Base-by-base conservation (phyloP, 2,329 filamentous ascomycete species). In the Colletotrichum plurivorum region DNA sequence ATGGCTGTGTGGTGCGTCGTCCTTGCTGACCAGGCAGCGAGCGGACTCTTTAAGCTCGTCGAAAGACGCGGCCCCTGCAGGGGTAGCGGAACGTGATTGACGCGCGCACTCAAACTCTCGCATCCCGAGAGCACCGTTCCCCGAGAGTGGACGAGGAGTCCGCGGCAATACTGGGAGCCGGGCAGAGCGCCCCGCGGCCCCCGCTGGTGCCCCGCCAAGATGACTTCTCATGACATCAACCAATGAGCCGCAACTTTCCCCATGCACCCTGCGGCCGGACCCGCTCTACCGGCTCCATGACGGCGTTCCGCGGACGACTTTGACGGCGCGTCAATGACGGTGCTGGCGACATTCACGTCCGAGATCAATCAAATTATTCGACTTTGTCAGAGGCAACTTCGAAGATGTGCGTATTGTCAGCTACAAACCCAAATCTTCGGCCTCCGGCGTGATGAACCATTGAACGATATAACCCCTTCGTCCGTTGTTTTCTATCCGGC, bases 71-170 rank as follows among this genome's bases (percentile, higher is more conserved):
- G 46, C 46, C n/a, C 46, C 36, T 56, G 36, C 53, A 45, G 39
- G 36, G 9, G 39, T 45, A n/a, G 45, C 45, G 45, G 18, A 20
- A 41, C 27, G 31, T 13, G 5, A n/a, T 22, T n/a, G 18, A 13
- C 6, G 22, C 31, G 31, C 31, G 31, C 31, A 36, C 31, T 6
- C 12, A 15, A 43, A 46, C 4, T 16, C 27, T 52, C 66, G 66
- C 49, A 45, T n/a, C 62, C 67, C 67, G 67, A 66, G 51, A 31
- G 22, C 49, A 55, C 62, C 67, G 67, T n/a, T 12, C 31, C 52
- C 62, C 62, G 62, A 22, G 9, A 8, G 4, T 25, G 22, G 22
- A 25, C 22, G 3, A 4, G 22, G 22, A 25, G 41, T n/a, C 13
- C 18, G 31, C 43, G 22, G 18, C 45, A n/a, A 13, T 20, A 13